Evolutionary conservation across 768 basidiomycete species (phyloP), one percentile per base, ranked within the genome.

Genomic region (Suillus discolor): DNA sequence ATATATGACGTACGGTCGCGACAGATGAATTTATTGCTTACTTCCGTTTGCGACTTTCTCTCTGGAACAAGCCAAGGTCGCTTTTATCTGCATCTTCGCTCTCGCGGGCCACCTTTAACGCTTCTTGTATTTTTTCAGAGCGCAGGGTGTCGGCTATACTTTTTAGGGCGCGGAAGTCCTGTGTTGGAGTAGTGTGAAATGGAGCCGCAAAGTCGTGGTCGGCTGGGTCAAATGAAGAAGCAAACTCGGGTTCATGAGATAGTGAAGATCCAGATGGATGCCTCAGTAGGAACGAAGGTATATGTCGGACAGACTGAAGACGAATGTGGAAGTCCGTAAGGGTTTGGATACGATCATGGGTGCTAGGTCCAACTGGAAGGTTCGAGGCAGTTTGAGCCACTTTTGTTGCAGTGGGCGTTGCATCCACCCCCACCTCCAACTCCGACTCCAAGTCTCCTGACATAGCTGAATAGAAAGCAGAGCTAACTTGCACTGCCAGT

Each of bases 21-120:
- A 53, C 20, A 42, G 15, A n/a, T 20, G 57, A 49, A 6, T 57
- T 34, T n/a, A 41, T 66, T 66, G 78, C 82, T 64, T 70, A 88
- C 90, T 84, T 84, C 74, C 84, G 82, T 72, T 86, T 90, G 71
- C 85, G 81, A 49, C 74, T 82, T 61, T 86, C 82, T 66, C 85
- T 79, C 62, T 85, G 79, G 34, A 79, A 71, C 64, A 79, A 73
- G 59, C 78, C 79, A 55, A 90, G 77, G 49, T 84, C 84, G 23
- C 77, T 81, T 18, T 76, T 75, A 74, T 91, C 90, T 36, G 74
- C 73, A 38, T 78, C 74, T 71, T 87, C 83, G 65, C 90, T 90
- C 28, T 83, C 82, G 55, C 77, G 78, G 25, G 89, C 90, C 6
- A 79, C 78, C 44, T 73, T 75, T 62, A 92, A 76, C 3, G 89